Evolutionary conservation across 2,329 filamentous ascomycete species (phyloP).

Genomic region (Clarireedia monteithiana): DNA sequence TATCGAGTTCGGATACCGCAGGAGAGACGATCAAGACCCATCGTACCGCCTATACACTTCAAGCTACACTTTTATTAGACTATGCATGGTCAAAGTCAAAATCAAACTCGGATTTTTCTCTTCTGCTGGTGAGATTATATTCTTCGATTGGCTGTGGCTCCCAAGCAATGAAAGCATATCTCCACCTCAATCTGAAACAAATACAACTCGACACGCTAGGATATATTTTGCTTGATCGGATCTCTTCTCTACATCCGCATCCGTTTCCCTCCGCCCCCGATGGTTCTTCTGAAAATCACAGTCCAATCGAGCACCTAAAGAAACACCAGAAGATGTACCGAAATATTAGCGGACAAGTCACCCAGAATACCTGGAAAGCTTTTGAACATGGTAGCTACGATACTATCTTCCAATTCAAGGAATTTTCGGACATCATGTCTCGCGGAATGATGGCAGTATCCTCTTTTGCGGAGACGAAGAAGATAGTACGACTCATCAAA

Average conservation of each 20-base stretch:
- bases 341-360: constrained; percentile 20
- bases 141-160: constrained; percentile 31
- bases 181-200: constrained; percentile 32
- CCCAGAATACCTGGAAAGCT: constrained; percentile 25
- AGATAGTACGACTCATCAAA: constrained; percentile 23
- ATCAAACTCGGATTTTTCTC: constrained; percentile 33
- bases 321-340: constrained; percentile 25
- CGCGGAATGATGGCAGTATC: constrained; percentile 20
- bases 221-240: constrained; percentile 32
- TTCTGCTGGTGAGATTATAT: constrained; percentile 32
- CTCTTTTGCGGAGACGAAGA: constrained; percentile 25
- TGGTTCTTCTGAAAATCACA: constrained; percentile 11
- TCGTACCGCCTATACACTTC: constrained; percentile 20
- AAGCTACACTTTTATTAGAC: constrained; percentile 28
- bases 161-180: constrained; percentile 31
- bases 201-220: constrained; percentile 35
- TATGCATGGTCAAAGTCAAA: constrained; percentile 29
- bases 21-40: constrained; percentile 11
- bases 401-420: constrained; percentile 27
- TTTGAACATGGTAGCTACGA: constrained; percentile 29
- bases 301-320: constrained; percentile 21
- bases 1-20: not conserved
- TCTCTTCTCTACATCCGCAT: constrained; percentile 33
- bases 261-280: constrained; percentile 18
- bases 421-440: constrained; percentile 23